Evolutionary conservation across 2,329 filamentous ascomycete species (phyloP).

Genomic region (Achaetomium macrosporum): DNA sequence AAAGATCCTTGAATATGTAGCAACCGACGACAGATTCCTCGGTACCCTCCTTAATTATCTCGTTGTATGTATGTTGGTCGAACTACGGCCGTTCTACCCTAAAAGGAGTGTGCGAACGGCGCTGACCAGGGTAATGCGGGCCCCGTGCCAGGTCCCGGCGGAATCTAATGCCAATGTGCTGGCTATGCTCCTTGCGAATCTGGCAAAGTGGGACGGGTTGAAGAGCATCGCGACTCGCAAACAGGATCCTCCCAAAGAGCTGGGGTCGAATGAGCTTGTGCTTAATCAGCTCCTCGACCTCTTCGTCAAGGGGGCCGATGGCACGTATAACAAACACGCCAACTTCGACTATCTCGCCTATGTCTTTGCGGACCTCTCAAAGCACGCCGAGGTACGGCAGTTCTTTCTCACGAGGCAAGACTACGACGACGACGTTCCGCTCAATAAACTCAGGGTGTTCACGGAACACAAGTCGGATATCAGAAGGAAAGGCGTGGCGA

Average conservation of each 20-base stretch:
- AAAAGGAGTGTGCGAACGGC: not conserved
- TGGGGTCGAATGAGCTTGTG: constrained; percentile 65
- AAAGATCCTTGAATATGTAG: constrained; percentile 67
- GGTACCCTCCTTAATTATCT: constrained; percentile 67
- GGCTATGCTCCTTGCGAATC: constrained; percentile 88
- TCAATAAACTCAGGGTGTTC: constrained; percentile 90
- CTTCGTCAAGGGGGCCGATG: constrained; percentile 86
- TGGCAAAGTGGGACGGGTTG: constrained; percentile 72
- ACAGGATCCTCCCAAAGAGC: constrained; percentile 60
- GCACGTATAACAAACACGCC: constrained; percentile 75
- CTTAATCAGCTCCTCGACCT: constrained; percentile 92
- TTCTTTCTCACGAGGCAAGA: constrained; percentile 69
- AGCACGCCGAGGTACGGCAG: constrained; percentile 65
- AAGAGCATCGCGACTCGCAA: constrained; percentile 63
- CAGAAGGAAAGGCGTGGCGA: constrained; percentile 87
- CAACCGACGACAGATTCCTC: constrained; percentile 74
- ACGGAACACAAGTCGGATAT: constrained; percentile 83
- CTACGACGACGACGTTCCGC: constrained; percentile 78
- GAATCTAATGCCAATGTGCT: constrained; percentile 80
- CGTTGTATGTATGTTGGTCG: constrained; percentile 50
- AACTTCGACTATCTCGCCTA: constrained; percentile 93
- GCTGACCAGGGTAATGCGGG: constrained; percentile 1
- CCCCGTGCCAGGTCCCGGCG: constrained; percentile 42
- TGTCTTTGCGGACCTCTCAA: constrained; percentile 87
- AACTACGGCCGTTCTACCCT: constrained; percentile 15